Evolutionary conservation across 768 basidiomycete species (phyloP).

Genomic region (Guyanaporus albipodus): DNA sequence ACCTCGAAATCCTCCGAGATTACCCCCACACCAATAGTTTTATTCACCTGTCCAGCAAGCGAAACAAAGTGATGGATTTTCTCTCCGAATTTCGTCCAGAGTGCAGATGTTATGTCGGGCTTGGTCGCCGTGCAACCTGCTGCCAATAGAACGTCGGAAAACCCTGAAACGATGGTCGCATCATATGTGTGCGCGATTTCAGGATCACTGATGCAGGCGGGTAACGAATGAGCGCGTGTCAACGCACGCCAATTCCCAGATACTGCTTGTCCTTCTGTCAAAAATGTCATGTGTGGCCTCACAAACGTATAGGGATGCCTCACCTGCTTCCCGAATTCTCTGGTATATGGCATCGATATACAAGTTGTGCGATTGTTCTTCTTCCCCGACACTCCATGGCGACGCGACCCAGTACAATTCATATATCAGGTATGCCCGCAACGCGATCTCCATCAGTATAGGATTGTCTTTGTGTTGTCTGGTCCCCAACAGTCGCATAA

Average conservation of each 20-base stretch:
- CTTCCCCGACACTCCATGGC: conserved; percentile 20
- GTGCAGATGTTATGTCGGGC: conserved; percentile 33
- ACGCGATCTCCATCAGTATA: conserved; percentile 31
- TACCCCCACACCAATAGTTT: conserved; percentile 19
- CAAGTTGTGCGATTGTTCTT: conserved; percentile 13
- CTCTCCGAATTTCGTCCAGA: conserved; percentile 40
- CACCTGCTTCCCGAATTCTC: conserved; percentile 33
- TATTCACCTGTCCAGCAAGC: conserved; percentile 43
- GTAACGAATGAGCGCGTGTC: conserved; percentile 23
- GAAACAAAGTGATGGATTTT: conserved; percentile 40
- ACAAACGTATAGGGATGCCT: conserved; percentile 6
- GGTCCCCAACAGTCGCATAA: conserved; percentile 19
- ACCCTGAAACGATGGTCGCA: conserved; percentile 13
- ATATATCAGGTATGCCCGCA: conserved; percentile 25
- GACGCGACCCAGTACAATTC: conserved; percentile 19
- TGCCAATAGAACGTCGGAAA: conserved; percentile 25
- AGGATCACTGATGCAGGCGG: conserved; percentile 10
- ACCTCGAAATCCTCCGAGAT: conserved; percentile 28
- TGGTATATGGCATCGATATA: conserved; percentile 29
- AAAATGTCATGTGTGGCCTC: not conserved
- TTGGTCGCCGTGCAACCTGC: conserved; percentile 21
- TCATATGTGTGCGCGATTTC: conserved; percentile 10
- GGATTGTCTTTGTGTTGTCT: conserved; percentile 25
- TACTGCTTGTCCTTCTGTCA: conserved; percentile 40
- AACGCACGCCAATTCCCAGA: conserved; percentile 42